Base-by-base conservation (phyloP, 306 rosid genomes). In the Glycyrrhiza uralensis region DNA sequence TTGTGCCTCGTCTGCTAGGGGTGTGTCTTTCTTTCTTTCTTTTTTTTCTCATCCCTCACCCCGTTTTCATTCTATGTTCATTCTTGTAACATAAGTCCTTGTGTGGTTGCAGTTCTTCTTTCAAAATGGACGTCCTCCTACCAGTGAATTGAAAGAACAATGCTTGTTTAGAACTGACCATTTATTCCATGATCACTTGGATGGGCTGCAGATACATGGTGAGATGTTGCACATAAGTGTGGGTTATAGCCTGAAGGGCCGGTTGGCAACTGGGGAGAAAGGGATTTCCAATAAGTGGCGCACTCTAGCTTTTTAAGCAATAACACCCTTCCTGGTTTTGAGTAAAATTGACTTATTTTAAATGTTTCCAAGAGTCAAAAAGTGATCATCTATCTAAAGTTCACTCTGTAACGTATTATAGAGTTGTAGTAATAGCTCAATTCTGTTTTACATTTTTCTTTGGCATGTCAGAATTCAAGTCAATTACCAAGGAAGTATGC, bases 181-280 rank as follows among this genome's bases (percentile, higher is more conserved):
- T 47, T 79, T 81, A 69, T 95, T 91, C 82, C 88, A 78, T 75
- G 93, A 86, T 62, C 91, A 91, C 80, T 5, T 51, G 46, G 88
- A 89, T 15, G 97, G 99, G 73, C 79, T 95, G 76, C 96, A 84
- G 82, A 84, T 95, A 35, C 87, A 85, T 58, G 99, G 99, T 95
- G 79, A 89, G 97, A 74, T 75, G 52, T 70, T 57, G 45, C 64
- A 49, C 67, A 74, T 76, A 52, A 69, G 46, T 70, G 61, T 70
- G 61, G 51, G 72, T 80, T 68, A 33, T 35, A 30, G 61, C 46
- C 67, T 63, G 72, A 74, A 23, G 49, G 66, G 58, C 42, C 3
- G 11, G 67, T 64, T 64, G 69, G 19, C 58, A 63, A 75, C 41
- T 62, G 24, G 52, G 58, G 60, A 14, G 39, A 69, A 24, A 49